Evolutionary conservation across 164 flowering plant species (phyloP), one percentile per base, ranked within the genome.

Genomic region (Houttuynia cordata): DNA sequence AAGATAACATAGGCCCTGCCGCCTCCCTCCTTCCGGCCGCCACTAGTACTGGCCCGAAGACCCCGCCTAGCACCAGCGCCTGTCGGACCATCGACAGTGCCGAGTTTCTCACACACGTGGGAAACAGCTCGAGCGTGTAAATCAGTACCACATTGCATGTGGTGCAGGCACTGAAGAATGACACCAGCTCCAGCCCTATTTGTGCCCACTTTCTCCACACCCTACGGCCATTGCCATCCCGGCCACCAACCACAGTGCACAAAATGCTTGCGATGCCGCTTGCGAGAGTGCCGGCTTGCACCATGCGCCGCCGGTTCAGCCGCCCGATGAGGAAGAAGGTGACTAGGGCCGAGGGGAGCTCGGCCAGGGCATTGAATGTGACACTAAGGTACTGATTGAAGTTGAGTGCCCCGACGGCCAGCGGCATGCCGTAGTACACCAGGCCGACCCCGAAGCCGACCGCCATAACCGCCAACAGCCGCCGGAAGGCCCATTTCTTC

Each of bases 91-190:
- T 68, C 4, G 97, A 70, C 64, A 79, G 8, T 1, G 96, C 88
- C 21, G 96, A 86, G 79, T 86, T 91, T 68, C 95, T 71, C 68
- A 85, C 87, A 47, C 83, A 73, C 9, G 96, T 91, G 15, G 97
- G 96, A 50, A 91, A 91, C 79, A 91, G 51, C 79, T 91, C 96
- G 0, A 77, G n/a, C 0, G 78, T 64, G 70, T 77, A 86, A 3
- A 88, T 82, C 37, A 86, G 50, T 51, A 78, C 22, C 54, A 84
- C 64, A 55, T 74, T 61, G 23, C 77, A 76, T 0, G 84, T 83
- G 0, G 82, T 75, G 55, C 80, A 76, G 0, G 75, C 84, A 24
- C 83, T 53, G 34, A 83, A 82, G 56, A 84, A 85, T 0, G 96
- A 75, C 7, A 78, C 66, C 45, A 82, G 24, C 73, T 88, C 94